phyloP scores from a whole-genome alignment of 805 yeast genomes.

The Starmerella cellae region DNA sequence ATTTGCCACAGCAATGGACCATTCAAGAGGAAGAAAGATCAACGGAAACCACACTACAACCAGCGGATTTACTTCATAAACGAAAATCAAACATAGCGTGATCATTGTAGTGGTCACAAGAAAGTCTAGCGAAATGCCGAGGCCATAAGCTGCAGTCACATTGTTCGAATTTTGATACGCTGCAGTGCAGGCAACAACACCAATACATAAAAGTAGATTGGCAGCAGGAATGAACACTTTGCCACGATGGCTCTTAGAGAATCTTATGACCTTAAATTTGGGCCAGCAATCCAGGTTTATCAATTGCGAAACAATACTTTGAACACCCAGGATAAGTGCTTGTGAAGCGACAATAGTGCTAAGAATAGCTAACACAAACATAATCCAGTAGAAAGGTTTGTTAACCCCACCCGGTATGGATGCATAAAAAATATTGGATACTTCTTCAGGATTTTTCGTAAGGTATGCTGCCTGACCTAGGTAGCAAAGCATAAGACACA shows the following conservation, averaged over 20 bases:
- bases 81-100: constrained; percentile 35
- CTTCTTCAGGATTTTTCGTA: constrained; percentile 30
- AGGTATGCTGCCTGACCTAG: constrained; percentile 47
- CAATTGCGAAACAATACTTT: constrained; percentile 40
- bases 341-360: constrained; percentile 49
- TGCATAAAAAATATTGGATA: constrained; percentile 35
- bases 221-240: constrained; percentile 41
- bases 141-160: constrained; percentile 49
- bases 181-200: constrained; percentile 39
- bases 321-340: constrained; percentile 45
- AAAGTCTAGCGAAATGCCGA: constrained; percentile 45
- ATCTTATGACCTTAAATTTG: constrained; percentile 34
- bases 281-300: constrained; percentile 46
- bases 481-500: constrained; percentile 37
- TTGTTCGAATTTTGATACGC: constrained; percentile 38
- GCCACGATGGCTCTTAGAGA: constrained; percentile 36
- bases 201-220: constrained; percentile 40
- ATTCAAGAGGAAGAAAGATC: constrained; percentile 38
- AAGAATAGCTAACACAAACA: constrained; percentile 39
- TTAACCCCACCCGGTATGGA: constrained; percentile 40
- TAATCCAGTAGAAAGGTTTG: constrained; percentile 37
- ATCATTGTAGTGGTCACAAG: constrained; percentile 39
- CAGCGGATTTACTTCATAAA: constrained; percentile 31
- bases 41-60: constrained; percentile 29
- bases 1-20: constrained; percentile 36